Evolutionary conservation across 2,329 filamentous ascomycete species (phyloP).

Genomic region (Colletotrichum coccodes): DNA sequence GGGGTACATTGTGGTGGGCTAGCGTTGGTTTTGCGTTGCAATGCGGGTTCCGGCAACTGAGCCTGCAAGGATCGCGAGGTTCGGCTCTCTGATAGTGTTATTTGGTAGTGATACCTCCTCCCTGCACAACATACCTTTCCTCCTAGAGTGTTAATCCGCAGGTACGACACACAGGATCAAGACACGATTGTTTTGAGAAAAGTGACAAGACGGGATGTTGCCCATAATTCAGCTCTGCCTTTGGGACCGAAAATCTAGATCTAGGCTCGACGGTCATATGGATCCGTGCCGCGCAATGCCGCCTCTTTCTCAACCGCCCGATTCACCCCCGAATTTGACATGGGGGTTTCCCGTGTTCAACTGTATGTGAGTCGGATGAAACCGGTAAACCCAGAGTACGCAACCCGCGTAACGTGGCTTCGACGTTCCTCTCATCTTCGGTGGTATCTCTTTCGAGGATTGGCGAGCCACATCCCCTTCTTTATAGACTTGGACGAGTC

Average conservation of each 20-base stretch:
- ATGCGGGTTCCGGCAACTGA: not conserved
- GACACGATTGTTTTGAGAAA: not conserved
- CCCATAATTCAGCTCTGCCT: not conserved
- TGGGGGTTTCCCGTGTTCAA: not conserved
- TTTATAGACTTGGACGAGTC: too few species aligned
- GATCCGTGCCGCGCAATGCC: not conserved
- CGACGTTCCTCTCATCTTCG: not conserved
- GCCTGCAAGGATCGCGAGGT: not conserved
- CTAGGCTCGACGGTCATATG: not conserved
- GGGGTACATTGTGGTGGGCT: not conserved
- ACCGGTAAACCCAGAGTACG: not conserved
- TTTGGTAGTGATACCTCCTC: constrained; percentile 26
- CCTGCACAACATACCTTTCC: not conserved
- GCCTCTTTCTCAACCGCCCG: not conserved
- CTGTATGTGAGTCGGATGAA: not conserved
- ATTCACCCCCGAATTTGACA: not conserved
- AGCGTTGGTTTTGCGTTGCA: not conserved
- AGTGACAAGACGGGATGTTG: not conserved
- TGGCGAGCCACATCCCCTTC: not conserved
- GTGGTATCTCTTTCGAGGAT: not conserved
- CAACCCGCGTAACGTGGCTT: not conserved
- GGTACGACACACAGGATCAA: not conserved
- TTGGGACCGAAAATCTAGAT: not conserved
- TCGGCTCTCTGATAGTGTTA: not conserved
- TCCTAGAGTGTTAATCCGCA: constrained; percentile 8